phyloP scores from a whole-genome alignment of 805 yeast genomes.

The Zygosaccharomyces pseudorouxii region DNA sequence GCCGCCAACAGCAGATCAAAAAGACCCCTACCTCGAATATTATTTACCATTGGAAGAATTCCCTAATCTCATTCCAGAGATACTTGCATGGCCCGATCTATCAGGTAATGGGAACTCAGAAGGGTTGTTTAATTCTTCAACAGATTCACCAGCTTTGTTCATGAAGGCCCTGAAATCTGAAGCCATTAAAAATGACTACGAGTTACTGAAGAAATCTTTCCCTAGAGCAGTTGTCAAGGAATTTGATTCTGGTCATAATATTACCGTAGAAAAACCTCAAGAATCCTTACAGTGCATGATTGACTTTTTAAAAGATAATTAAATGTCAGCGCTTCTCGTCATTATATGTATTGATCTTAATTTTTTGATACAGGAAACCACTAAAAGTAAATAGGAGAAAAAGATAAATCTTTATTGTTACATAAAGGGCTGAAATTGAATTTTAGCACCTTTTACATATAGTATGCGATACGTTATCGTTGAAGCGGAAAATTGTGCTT shows the following conservation, averaged over 20 bases:
- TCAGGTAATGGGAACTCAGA: constrained; percentile 6
- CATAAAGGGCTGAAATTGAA: not conserved
- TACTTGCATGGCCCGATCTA: constrained; percentile 25
- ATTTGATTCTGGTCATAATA: constrained; percentile 32
- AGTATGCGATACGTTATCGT: not conserved
- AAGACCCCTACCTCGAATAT: constrained; percentile 17
- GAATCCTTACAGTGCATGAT: constrained; percentile 16
- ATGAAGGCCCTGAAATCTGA: constrained; percentile 42
- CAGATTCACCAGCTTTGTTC: constrained; percentile 38
- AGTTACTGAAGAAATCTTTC: constrained; percentile 21
- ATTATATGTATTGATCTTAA: not conserved
- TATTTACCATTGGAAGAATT: constrained; percentile 24
- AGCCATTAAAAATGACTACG: constrained; percentile 37
- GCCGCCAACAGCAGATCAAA: constrained; percentile 5
- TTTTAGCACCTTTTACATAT: not conserved
- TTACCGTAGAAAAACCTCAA: constrained; percentile 28
- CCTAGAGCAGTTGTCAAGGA: constrained; percentile 24
- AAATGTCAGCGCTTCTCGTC: not conserved
- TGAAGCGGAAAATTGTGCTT: not conserved
- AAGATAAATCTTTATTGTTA: not conserved
- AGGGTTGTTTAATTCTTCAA: constrained; percentile 6
- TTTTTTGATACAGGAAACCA: not conserved
- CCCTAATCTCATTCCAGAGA: constrained; percentile 24
- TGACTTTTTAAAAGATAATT: constrained; percentile 18
- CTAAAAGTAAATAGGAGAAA: too few species aligned